phyloP scores from a whole-genome alignment of 257 asterid genomes.

The Datura wrightii region DNA sequence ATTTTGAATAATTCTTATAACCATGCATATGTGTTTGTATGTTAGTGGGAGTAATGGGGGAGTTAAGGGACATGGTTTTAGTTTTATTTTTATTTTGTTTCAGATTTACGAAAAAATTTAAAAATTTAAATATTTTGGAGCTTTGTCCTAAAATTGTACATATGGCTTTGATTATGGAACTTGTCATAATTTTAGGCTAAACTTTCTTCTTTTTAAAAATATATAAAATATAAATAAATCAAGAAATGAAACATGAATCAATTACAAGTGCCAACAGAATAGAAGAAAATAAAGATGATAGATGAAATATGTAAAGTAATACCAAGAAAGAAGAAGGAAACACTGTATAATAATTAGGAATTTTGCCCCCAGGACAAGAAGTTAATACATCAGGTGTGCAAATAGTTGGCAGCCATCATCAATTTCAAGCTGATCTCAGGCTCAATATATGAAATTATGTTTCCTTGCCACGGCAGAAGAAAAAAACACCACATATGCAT shows the following conservation, averaged over 20 bases:
- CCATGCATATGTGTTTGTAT: no score
- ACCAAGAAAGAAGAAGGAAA: background rate
- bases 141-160: no score
- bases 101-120: no score
- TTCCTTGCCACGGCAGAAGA: slow-evolving; percentile 74
- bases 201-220: no score
- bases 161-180: no score
- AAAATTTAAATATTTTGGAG: no score
- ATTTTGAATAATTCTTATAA: no score
- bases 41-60: no score
- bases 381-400: slow-evolving; percentile 64
- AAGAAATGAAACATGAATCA: background rate
- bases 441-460: slow-evolving; percentile 79
- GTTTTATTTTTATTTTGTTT: no score
- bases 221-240: background rate
- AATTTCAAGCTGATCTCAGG: slow-evolving; percentile 90
- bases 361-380: background rate
- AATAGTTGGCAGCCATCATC: slow-evolving; percentile 93
- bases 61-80: no score
- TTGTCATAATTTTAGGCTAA: no score
- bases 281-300: slow-evolving; percentile 1
- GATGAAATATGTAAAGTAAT: background rate
- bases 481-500: background rate
- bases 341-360: background rate
- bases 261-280: background rate